Base-by-base conservation (phyloP, 495 filamentous ascomycete genomes). In the Penicillium paxilli region DNA sequence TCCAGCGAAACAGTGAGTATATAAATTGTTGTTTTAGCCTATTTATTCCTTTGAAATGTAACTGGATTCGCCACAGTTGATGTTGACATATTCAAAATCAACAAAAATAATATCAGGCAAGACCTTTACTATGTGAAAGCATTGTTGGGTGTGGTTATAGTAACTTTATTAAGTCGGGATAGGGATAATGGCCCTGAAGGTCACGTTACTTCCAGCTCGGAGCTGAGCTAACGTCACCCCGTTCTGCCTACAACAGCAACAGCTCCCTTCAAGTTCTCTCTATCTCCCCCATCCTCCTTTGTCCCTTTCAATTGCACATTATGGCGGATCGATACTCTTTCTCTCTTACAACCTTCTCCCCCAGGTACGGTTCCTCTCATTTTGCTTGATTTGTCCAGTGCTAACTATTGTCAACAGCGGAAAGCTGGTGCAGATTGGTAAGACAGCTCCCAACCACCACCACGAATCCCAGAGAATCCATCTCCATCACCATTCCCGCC, bases 291-390 rank as follows among this genome's bases (percentile, higher is more conserved):
- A 11, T 52, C 23, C 38, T 23, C 14, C 30, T 47, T 28, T 35
- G 25, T n/a, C 35, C 8, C 12, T 2, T 42, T 53, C 42, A 47
- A 41, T 28, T 47, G 49, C 24, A 53, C 44, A 65, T 58, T 67
- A 99, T 99, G 94, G 92, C 94, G 60, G 95, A 99, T 77, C 83
- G 95, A 79, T 99, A 99, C 74, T 97, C 94, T 42, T 99, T 98
- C 87, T 98, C 95, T 33, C 82, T 99, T 65, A 99, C 94, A 45
- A 99, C 94, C 53, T 99, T 99, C 87, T 98, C 94, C 60, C 94
- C 94, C 64, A 98, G 93, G 94, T 96, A 91, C 79, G 35, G 82
- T 47, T 47, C 49, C 56, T 54, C 60, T 50, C 44, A 54, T 50
- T 20, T 44, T 57, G 45, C 38, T n/a, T 47, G 26, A 42, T 45